Percentiles rank a stretch among this genome's conserved stretches.
Conservation (phyloP, 305 asterid genomes). For the Fraxinus latifolia region DNA sequence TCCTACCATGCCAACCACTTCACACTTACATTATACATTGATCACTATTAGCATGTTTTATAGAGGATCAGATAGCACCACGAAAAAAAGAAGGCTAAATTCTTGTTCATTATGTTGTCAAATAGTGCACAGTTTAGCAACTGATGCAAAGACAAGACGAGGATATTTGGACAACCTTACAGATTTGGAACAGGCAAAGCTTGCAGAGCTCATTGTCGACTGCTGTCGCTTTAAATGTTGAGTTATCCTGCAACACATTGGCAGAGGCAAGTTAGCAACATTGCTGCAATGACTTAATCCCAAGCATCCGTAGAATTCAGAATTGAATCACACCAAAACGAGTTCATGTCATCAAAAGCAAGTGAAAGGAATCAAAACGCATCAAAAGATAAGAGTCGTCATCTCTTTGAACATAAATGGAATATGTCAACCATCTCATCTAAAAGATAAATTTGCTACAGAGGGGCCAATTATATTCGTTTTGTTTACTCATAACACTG, state of each 20-base stretch:
- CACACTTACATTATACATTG: background rate
- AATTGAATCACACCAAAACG: background rate
- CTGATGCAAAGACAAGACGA: background rate
- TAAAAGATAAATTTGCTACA: background rate
- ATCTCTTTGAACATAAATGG: background rate
- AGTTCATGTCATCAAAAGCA: background rate
- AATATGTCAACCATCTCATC: background rate
- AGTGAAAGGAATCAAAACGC: background rate
- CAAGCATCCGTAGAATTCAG: background rate
- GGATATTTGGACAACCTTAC: slow-evolving; percentile 31
- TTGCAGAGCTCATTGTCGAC: slow-evolving; percentile 22
- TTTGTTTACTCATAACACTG: background rate
- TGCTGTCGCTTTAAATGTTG: background rate
- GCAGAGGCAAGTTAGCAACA: background rate
- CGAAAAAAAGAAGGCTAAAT: background rate
- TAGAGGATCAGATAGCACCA: background rate
- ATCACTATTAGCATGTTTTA: background rate
- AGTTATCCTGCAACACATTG: slow-evolving; percentile 2
- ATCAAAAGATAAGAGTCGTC: background rate
- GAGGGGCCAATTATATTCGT: background rate
- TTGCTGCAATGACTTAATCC: background rate
- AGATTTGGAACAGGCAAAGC: slow-evolving; percentile 32
- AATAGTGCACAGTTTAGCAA: background rate
- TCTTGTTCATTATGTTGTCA: background rate
- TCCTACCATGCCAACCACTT: background rate